Conservation (phyloP, 495 filamentous ascomycete genomes). For the Hypoxylon fragiforme region DNA sequence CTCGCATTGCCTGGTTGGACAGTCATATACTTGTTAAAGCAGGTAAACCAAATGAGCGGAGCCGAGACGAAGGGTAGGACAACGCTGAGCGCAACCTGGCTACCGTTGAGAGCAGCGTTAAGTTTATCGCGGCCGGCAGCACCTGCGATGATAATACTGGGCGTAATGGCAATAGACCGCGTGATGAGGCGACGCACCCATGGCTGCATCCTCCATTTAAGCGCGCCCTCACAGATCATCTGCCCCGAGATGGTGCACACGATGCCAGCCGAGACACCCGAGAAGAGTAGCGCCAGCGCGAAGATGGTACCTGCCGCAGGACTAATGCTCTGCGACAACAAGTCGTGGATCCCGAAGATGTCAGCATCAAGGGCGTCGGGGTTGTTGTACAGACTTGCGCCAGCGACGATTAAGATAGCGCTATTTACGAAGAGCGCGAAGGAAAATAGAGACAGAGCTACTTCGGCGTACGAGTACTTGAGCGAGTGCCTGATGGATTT, state of each 20-base stretch:
- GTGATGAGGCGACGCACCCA: constrained; percentile 76
- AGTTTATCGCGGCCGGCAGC: constrained; percentile 75
- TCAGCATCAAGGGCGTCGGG: constrained; percentile 64
- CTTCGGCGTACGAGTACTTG: constrained; percentile 76
- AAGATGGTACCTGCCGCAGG: constrained; percentile 75
- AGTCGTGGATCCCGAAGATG: constrained; percentile 79
- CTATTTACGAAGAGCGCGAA: constrained; percentile 95
- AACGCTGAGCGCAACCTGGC: constrained; percentile 78
- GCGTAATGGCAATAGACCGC: constrained; percentile 74
- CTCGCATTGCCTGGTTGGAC: constrained; percentile 51
- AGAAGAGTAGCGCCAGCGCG: constrained; percentile 76
- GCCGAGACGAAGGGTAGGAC: constrained; percentile 81
- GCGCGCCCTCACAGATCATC: constrained; percentile 78
- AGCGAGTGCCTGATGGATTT: constrained; percentile 77
- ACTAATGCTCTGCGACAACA: constrained; percentile 70
- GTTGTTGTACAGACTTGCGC: constrained; percentile 71
- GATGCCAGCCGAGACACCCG: constrained; percentile 75
- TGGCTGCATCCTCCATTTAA: constrained; percentile 69
- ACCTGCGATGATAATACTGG: constrained; percentile 79
- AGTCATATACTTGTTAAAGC: constrained; percentile 78
- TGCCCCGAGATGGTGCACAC: constrained; percentile 84
- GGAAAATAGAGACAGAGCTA: constrained; percentile 78
- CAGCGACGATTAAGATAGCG: constrained; percentile 86
- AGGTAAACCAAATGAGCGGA: constrained; percentile 87
- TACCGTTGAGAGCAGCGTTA: constrained; percentile 71